Evolutionary conservation across 148 eudicot species (phyloP).

Genomic region (Drosera capensis): DNA sequence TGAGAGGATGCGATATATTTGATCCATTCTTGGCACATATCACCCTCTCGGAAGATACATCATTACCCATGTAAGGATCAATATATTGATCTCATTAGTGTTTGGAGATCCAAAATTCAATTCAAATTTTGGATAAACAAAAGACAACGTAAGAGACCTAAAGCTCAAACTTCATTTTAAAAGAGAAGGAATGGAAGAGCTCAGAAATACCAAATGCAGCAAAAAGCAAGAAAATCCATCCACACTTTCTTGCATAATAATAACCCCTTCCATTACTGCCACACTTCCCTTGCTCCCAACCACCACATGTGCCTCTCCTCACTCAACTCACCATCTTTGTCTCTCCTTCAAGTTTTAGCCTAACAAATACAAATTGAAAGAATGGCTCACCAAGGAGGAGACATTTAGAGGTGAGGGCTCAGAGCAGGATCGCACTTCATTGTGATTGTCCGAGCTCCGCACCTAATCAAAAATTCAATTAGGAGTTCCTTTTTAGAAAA

Average conservation of each 20-base stretch:
- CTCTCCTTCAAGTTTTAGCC: background rate
- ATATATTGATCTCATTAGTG: no score
- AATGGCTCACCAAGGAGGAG: background rate
- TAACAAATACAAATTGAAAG: background rate
- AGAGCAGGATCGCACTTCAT: background rate
- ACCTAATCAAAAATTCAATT: background rate
- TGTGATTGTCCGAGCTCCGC: background rate
- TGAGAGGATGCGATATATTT: no score
- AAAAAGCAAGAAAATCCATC: background rate
- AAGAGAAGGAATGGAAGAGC: background rate
- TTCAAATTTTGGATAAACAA: no score
- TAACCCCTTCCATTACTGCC: background rate
- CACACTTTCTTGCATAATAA: background rate
- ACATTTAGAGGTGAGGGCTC: background rate
- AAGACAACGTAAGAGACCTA: no score
- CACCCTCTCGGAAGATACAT: no score
- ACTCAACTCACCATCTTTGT: background rate
- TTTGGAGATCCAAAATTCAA: no score
- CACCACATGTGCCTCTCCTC: background rate
- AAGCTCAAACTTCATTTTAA: no score
- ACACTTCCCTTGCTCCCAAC: background rate
- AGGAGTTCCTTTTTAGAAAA: background rate
- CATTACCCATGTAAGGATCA: no score
- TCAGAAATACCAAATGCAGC: background rate
- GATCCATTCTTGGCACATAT: no score